Evolutionary conservation across 805 yeast genomes (phyloP).

Genomic region (Saccharomycopsis capsularis): DNA sequence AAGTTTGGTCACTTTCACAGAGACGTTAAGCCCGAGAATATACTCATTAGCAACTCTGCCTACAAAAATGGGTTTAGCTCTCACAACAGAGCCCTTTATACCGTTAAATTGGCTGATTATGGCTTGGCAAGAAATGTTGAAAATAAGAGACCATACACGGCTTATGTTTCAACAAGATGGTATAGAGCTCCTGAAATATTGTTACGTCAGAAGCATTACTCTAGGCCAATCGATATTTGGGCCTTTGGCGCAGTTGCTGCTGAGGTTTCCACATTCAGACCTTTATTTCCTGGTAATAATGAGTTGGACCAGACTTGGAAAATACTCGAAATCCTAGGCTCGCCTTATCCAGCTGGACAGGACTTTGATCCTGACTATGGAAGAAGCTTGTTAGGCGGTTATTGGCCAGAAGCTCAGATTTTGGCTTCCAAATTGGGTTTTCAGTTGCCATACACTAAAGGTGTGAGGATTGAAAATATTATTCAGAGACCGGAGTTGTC

Average conservation of each 20-base stretch:
- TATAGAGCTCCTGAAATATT: conserved; percentile 78
- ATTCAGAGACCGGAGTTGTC: conserved; percentile 39
- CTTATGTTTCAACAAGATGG: conserved; percentile 82
- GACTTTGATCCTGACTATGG: conserved; percentile 17
- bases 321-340: conserved; percentile 63
- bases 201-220: conserved; percentile 53
- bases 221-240: conserved; percentile 76
- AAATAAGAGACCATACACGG: conserved; percentile 53
- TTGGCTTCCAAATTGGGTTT: conserved; percentile 52
- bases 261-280: conserved; percentile 64
- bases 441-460: conserved; percentile 47
- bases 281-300: conserved; percentile 77
- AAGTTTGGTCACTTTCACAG: conserved; percentile 65
- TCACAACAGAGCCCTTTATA: conserved; percentile 32
- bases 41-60: conserved; percentile 56
- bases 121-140: conserved; percentile 63
- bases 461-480: conserved; percentile 40
- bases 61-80: conserved; percentile 30
- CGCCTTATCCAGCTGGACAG: conserved; percentile 40
- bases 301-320: conserved; percentile 74
- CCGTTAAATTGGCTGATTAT: conserved; percentile 72
- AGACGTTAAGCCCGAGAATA: conserved; percentile 91
- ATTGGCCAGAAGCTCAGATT: conserved; percentile 57
- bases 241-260: conserved; percentile 77
- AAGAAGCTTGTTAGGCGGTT: conserved; percentile 53